Conservation (phyloP, 768 basidiomycete genomes). For the Cystofilobasidium macerans region DNA sequence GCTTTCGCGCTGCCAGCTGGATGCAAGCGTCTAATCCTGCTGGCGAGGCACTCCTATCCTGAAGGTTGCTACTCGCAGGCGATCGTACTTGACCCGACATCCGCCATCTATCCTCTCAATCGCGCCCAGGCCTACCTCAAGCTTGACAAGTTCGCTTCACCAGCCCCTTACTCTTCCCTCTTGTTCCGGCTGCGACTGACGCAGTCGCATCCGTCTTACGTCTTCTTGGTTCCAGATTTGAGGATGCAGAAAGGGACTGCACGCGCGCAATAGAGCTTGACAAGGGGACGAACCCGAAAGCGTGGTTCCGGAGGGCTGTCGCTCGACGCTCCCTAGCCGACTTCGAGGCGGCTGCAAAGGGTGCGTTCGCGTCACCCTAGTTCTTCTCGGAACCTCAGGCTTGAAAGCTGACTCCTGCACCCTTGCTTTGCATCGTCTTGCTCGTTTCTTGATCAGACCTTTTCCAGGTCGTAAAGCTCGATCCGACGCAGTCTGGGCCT, state of each 20-base stretch:
- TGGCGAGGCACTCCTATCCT: neutral
- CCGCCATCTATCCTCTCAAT: constrained; percentile 23
- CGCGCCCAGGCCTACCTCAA: constrained; percentile 21
- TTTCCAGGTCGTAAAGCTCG: constrained; percentile 10
- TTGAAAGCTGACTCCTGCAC: neutral
- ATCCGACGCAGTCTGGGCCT: too few species aligned
- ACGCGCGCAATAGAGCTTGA: constrained; percentile 12
- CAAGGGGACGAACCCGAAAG: constrained; percentile 9
- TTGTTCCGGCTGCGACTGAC: neutral
- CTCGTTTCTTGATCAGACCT: constrained; percentile 1
- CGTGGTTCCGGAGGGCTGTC: constrained; percentile 17
- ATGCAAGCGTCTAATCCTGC: neutral
- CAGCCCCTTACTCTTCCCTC: neutral
- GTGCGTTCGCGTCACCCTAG: neutral
- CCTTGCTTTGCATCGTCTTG: too few species aligned
- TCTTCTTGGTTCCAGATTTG: neutral
- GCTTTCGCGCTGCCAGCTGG: neutral
- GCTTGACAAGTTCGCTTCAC: constrained; percentile 12
- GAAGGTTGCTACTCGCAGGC: constrained; percentile 21
- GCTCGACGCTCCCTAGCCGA: constrained; percentile 5
- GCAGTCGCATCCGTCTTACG: neutral
- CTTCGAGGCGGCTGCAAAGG: neutral
- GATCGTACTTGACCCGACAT: constrained; percentile 11
- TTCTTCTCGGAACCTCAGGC: neutral
- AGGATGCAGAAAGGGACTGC: constrained; percentile 24